A percentile compares a stretch with the other conserved stretches of the same genome.
Evolutionary conservation across 495 filamentous ascomycete species (phyloP).

Genomic region (Talaromyces wortmannii): DNA sequence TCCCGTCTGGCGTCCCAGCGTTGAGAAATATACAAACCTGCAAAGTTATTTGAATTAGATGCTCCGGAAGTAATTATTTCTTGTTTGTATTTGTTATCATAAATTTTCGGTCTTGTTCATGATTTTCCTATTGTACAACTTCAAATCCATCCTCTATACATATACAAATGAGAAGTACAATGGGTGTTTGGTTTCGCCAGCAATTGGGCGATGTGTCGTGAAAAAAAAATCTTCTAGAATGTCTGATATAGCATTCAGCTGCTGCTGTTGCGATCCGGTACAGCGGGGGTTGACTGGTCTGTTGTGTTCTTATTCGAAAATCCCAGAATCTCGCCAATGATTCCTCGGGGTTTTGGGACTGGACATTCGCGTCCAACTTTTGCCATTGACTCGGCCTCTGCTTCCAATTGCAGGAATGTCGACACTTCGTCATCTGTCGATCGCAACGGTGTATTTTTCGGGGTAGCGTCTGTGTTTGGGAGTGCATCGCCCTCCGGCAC

Average conservation of each 20-base stretch:
- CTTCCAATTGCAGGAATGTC: conserved; percentile 38
- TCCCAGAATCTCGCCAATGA: conserved; percentile 68
- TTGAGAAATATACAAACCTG: no score
- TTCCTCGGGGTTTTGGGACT: conserved; percentile 73
- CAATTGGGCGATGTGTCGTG: background rate
- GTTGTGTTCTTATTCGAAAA: conserved; percentile 32
- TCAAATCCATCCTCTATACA: no score
- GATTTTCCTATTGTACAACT: no score
- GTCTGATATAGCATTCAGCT: background rate
- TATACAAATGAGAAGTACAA: no score
- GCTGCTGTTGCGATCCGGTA: background rate
- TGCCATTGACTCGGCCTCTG: conserved; percentile 30
- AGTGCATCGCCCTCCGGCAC: conserved; percentile 15
- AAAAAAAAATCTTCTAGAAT: background rate
- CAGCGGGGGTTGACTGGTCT: background rate
- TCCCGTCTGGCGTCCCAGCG: no score
- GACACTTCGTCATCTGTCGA: conserved; percentile 35
- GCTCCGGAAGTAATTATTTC: no score
- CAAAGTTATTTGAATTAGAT: no score
- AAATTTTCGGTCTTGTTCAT: no score
- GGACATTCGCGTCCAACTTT: conserved; percentile 55
- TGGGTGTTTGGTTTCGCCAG: background rate
- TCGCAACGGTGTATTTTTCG: conserved; percentile 10
- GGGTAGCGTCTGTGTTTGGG: conserved; percentile 2
- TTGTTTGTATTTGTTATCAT: no score